These are phyloP conservation scores for Verticillium tricorpus DNA, from an alignment of 2,329 filamentous ascomycete species.

Conservation along the genomic window DNA sequence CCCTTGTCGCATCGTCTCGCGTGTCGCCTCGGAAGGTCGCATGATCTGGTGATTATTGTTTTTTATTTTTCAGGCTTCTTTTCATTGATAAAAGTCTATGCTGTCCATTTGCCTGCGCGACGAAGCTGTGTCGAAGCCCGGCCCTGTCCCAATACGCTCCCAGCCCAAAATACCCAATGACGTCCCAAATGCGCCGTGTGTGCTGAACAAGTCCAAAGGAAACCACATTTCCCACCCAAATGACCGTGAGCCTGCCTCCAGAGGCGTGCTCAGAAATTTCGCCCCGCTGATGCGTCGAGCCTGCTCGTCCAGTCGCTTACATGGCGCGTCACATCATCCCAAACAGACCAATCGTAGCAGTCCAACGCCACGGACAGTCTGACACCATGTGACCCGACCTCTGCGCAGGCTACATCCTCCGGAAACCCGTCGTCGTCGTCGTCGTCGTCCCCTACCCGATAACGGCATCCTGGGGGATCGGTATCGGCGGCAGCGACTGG, in stretches of 20 bases:
- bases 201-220: not conserved
- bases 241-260: not conserved
- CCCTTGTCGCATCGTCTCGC: not conserved
- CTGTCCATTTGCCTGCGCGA: not conserved
- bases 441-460: not conserved
- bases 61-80: not conserved
- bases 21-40: not conserved
- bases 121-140: not conserved
- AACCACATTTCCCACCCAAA: not conserved
- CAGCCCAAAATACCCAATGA: not conserved
- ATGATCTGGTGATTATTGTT: not conserved
- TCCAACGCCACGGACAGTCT: too few relatives aligned
- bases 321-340: too few relatives aligned
- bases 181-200: not conserved
- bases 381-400: too few relatives aligned
- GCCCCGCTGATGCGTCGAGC: too few relatives aligned
- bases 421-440: too few relatives aligned
- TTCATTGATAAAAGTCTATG: not conserved
- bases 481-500: constrained; percentile 21
- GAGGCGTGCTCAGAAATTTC: too few relatives aligned
- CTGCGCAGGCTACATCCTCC: too few relatives aligned
- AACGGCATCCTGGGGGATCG: constrained; percentile 10
- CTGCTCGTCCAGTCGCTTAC: too few relatives aligned
- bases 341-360: too few relatives aligned
- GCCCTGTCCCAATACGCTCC: not conserved